These are phyloP conservation scores for Leptosphaerulina australis DNA, from an alignment of 2,329 filamentous ascomycete genomes.

Conservation along the genomic window DNA sequence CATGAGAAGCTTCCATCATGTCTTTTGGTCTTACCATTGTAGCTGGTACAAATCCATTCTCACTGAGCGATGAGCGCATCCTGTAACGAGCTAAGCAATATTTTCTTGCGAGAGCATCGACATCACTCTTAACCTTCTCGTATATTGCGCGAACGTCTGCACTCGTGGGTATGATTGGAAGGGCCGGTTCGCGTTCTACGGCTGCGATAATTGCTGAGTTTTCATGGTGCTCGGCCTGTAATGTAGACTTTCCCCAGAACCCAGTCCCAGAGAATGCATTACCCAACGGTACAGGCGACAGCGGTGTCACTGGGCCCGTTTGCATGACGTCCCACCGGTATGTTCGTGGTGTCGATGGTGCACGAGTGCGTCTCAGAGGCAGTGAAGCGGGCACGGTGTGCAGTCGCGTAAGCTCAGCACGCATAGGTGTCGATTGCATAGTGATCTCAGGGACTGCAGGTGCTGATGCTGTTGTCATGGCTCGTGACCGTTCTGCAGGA, in stretches of 20 bases:
- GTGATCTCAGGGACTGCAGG: neutral
- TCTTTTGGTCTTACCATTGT: conserved; percentile 6
- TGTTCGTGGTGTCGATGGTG: conserved; percentile 16
- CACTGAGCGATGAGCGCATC: neutral
- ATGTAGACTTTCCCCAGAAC: conserved; percentile 22
- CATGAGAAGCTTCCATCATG: neutral
- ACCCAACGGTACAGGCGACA: conserved; percentile 18
- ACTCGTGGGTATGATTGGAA: neutral
- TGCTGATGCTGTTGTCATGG: conserved; percentile 1
- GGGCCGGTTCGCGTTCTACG: neutral
- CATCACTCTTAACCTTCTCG: neutral
- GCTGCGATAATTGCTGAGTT: neutral
- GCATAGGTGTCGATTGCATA: neutral
- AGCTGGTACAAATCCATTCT: neutral
- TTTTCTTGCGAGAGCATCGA: conserved; percentile 7
- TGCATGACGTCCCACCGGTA: conserved; percentile 23
- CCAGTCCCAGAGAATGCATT: conserved; percentile 29
- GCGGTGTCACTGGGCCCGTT: conserved; percentile 20
- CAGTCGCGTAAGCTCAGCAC: neutral
- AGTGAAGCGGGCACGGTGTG: neutral
- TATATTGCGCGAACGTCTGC: neutral
- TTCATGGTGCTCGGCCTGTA: conserved; percentile 1
- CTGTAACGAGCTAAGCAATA: conserved; percentile 17
- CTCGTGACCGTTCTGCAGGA: neutral
- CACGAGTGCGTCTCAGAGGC: neutral